phyloP scores from a whole-genome alignment of 257 asterid genomes.

The Solanum pimpinellifolium region DNA sequence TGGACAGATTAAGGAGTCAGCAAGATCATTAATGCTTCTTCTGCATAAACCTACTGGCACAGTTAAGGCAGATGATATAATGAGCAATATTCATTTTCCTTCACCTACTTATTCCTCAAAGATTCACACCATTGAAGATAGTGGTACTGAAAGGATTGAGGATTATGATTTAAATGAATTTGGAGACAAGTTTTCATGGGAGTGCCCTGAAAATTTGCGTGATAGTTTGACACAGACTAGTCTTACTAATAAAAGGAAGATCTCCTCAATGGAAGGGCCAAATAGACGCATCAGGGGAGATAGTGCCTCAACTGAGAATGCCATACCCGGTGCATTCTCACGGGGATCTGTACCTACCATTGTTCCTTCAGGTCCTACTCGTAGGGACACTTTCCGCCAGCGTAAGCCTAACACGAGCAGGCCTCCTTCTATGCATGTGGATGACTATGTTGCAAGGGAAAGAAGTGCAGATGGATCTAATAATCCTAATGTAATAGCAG shows the following conservation, averaged over 20 bases:
- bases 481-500: constrained; percentile 65
- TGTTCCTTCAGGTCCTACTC: constrained; percentile 62
- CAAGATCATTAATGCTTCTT: constrained; percentile 35
- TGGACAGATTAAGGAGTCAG: constrained; percentile 55
- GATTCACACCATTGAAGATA: constrained; percentile 34
- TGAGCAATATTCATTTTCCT: constrained; percentile 16
- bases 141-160: constrained; percentile 40
- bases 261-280: constrained; percentile 57
- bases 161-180: constrained; percentile 38
- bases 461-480: constrained; percentile 70
- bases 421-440: constrained; percentile 99
- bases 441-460: constrained; percentile 93
- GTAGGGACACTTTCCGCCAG: constrained; percentile 87
- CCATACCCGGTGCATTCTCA: constrained; percentile 49
- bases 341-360: constrained; percentile 52
- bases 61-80: constrained; percentile 34
- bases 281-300: constrained; percentile 70
- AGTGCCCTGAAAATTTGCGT: constrained; percentile 85
- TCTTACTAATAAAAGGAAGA: constrained; percentile 52
- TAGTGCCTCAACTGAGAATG: constrained; percentile 34
- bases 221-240: constrained; percentile 61
- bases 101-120: constrained; percentile 34
- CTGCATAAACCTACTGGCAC: constrained; percentile 39
- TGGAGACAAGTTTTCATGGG: constrained; percentile 71
- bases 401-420: constrained; percentile 98